Base-by-base conservation (phyloP, 768 basidiomycete species). In the Pholiota microspora region DNA sequence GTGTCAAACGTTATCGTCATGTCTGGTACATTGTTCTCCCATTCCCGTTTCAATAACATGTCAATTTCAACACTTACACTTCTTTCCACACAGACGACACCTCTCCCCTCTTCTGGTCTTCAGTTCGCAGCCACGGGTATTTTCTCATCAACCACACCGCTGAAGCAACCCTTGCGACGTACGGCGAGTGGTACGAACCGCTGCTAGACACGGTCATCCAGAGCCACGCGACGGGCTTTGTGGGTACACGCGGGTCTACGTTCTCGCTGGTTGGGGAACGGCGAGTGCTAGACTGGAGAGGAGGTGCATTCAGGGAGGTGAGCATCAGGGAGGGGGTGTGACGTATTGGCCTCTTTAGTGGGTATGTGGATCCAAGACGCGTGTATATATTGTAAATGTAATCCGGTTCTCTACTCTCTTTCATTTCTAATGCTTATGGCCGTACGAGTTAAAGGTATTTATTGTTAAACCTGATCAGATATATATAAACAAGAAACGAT, bases 251-350 rank as follows among this genome's bases (percentile, higher is more conserved):
- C 16, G 62, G 67, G 35, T 84, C 82, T 24, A 85, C 84, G 25
- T 80, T 83, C 67, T 80, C 80, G 34, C 61, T 81, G 31, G 57
- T 85, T 15, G 78, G 81, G 3, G 68, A 67, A 15, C 72, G 76
- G 25, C 67, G 84, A 23, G 83, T 84, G 36, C 68, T 76, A 55
- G 77, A 82, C 34, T 85, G 85, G 84, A 68, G 78, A 25, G 70
- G 69, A 32, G 81, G 83, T 3, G 28, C 32, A 4, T 27, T 16
- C 12, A 16, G 51, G 4, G 51, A 52, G 23, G 36, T 42, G 8
- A 31, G 29, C 16, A 31, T 52, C 9, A 7, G 40, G 16, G 38
- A 45, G 28, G 6, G 9, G 21, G n/a, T n/a, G n/a, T n/a, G n/a
- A n/a, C n/a, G n/a, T n/a, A n/a, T n/a, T n/a, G n/a, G n/a, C n/a